Evolutionary conservation across 1,284 basidiomycete genomes (phyloP).

Genomic region (Rhodotorula sp.): DNA sequence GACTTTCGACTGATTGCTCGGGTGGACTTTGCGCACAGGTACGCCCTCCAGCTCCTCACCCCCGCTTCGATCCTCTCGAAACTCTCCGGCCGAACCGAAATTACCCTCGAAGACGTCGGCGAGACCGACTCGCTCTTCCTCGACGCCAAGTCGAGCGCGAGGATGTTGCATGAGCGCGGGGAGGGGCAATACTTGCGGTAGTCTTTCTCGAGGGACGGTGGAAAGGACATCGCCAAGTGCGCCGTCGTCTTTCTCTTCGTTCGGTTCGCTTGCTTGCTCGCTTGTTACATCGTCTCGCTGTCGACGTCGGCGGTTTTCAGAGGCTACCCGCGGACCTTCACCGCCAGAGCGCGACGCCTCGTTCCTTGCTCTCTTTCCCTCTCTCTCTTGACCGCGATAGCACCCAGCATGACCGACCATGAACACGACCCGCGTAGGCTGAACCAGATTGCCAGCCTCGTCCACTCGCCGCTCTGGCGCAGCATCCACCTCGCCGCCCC

Average conservation of each 20-base stretch:
- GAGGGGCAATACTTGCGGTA: slow-evolving; percentile 38
- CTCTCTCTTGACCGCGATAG: too few relatives aligned
- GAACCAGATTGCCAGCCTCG: too few relatives aligned
- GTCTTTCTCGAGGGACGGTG: too few relatives aligned
- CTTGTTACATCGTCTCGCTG: neutral
- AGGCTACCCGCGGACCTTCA: too few relatives aligned
- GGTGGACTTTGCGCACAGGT: slow-evolving; percentile 55
- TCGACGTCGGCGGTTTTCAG: too few relatives aligned
- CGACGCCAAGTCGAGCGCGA: slow-evolving; percentile 66
- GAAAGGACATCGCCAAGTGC: neutral
- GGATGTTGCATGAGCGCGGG: slow-evolving; percentile 23
- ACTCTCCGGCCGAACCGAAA: slow-evolving; percentile 72
- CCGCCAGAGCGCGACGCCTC: too few relatives aligned
- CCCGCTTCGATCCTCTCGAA: slow-evolving; percentile 86
- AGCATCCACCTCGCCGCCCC: too few relatives aligned
- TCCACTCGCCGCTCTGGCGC: too few relatives aligned
- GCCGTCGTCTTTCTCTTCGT: neutral
- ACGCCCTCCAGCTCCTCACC: slow-evolving; percentile 85
- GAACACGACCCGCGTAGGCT: too few relatives aligned
- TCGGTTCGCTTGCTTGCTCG: neutral
- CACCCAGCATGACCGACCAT: too few relatives aligned
- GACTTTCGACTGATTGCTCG: neutral
- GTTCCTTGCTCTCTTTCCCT: too few relatives aligned
- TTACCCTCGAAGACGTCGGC: slow-evolving; percentile 78
- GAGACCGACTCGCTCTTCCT: slow-evolving; percentile 85